phyloP scores from a whole-genome alignment of 2,329 filamentous ascomycete genomes.

The Claviceps lovelessii region DNA sequence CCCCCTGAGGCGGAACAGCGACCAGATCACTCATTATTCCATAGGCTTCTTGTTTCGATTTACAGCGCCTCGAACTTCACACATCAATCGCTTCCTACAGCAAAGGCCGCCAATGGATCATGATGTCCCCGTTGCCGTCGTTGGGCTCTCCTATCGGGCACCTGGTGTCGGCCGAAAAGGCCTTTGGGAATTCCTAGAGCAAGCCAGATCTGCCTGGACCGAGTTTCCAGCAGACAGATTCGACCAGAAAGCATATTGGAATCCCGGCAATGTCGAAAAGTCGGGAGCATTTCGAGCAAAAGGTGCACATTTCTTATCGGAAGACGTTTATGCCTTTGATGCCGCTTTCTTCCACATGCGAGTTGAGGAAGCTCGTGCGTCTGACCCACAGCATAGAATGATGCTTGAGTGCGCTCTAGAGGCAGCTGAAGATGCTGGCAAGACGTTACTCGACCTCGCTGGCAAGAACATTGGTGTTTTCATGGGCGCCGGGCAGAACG shows the following conservation, averaged over 20 bases:
- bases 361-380: conserved; percentile 25
- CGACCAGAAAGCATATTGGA: conserved; percentile 13
- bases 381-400: conserved; percentile 33
- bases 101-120: neutral
- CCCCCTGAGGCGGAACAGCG: neutral
- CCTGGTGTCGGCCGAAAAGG: conserved; percentile 21
- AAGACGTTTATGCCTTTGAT: conserved; percentile 29
- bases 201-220: conserved; percentile 21
- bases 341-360: conserved; percentile 32
- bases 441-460: conserved; percentile 28
- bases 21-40: no score
- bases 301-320: conserved; percentile 21
- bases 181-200: conserved; percentile 20
- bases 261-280: conserved; percentile 19
- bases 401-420: conserved; percentile 35
- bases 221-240: conserved; percentile 13
- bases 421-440: conserved; percentile 32
- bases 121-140: conserved; percentile 15
- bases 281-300: conserved; percentile 11
- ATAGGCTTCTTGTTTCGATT: neutral
- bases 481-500: conserved; percentile 2
- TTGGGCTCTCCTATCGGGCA: conserved; percentile 25
- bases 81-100: neutral
- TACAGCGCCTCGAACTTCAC: neutral
- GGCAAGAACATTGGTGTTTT: conserved; percentile 32